Evolutionary conservation across 2,329 filamentous ascomycete genomes (phyloP).

Genomic region (Clonostachys rosea): DNA sequence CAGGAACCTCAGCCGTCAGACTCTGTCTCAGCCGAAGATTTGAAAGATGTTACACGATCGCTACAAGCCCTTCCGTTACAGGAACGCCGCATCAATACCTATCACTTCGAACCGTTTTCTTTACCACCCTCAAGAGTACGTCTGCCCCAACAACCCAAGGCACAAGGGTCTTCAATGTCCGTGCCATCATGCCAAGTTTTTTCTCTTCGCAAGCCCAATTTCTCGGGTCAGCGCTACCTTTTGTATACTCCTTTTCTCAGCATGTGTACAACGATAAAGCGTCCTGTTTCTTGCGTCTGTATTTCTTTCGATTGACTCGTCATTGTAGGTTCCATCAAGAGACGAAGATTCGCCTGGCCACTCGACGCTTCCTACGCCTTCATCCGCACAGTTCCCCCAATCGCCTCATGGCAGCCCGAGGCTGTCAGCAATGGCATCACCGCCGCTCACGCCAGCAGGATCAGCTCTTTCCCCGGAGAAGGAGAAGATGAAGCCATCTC

Average conservation of each 20-base stretch:
- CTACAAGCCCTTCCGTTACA: slow-evolving; percentile 74
- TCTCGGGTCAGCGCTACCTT: not conserved
- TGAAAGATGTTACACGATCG: slow-evolving; percentile 67
- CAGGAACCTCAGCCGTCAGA: slow-evolving; percentile 19
- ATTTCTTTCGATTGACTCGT: no score
- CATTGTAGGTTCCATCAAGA: slow-evolving; percentile 50
- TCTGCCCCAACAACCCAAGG: slow-evolving; percentile 10
- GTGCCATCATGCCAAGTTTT: slow-evolving; percentile 6
- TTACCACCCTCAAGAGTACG: slow-evolving; percentile 79
- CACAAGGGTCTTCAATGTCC: not conserved
- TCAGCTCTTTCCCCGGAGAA: slow-evolving; percentile 42
- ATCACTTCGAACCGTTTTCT: slow-evolving; percentile 86
- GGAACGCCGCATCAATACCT: slow-evolving; percentile 78
- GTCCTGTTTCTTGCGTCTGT: no score
- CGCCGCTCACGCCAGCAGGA: slow-evolving; percentile 82
- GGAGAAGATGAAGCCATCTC: slow-evolving; percentile 20
- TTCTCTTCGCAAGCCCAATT: slow-evolving; percentile 5
- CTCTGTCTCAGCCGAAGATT: slow-evolving; percentile 53
- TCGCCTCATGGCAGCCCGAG: slow-evolving; percentile 61
- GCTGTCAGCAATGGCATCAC: slow-evolving; percentile 73
- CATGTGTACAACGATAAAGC: not conserved
- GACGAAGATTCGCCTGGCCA: slow-evolving; percentile 56
- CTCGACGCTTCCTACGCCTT: slow-evolving; percentile 61
- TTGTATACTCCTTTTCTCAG: not conserved
- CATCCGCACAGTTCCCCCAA: slow-evolving; percentile 52